Evolutionary conservation across 805 yeast species (phyloP).

Genomic region (Metschnikowia corniflorae): DNA sequence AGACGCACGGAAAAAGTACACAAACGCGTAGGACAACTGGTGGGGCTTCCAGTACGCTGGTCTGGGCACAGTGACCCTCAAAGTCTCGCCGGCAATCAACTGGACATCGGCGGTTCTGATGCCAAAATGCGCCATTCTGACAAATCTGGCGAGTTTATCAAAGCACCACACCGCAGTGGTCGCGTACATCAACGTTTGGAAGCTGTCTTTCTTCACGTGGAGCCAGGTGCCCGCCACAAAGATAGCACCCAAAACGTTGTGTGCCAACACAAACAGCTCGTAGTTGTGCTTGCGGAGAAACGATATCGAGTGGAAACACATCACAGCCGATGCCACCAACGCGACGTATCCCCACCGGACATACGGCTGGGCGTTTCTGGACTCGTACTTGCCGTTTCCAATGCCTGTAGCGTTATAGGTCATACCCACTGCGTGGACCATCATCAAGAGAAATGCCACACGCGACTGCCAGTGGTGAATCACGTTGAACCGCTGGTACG

Average conservation of each 20-base stretch:
- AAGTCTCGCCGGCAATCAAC: constrained; percentile 42
- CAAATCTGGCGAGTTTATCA: constrained; percentile 38
- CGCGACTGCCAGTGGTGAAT: constrained; percentile 69
- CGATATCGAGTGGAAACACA: constrained; percentile 46
- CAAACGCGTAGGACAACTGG: constrained; percentile 56
- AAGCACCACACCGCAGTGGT: constrained; percentile 38
- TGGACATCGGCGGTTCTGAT: constrained; percentile 35
- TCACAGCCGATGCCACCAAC: constrained; percentile 35
- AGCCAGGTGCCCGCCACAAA: constrained; percentile 55
- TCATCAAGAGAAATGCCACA: constrained; percentile 43
- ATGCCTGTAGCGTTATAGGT: constrained; percentile 31
- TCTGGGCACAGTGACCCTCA: constrained; percentile 45
- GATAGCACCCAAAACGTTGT: constrained; percentile 38
- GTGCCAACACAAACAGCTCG: constrained; percentile 50
- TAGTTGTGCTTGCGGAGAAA: constrained; percentile 51
- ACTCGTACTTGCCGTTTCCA: constrained; percentile 25
- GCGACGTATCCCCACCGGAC: constrained; percentile 36
- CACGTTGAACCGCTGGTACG: constrained; percentile 55
- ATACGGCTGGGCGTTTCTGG: constrained; percentile 28
- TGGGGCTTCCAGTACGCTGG: constrained; percentile 47
- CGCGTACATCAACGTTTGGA: constrained; percentile 32
- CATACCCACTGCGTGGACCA: constrained; percentile 48
- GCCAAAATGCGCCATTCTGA: constrained; percentile 34
- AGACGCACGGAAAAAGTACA: constrained; percentile 51
- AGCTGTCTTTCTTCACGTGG: constrained; percentile 52